Conservation (phyloP, 139 green algal species). For the Chloropicon primus region DNA sequence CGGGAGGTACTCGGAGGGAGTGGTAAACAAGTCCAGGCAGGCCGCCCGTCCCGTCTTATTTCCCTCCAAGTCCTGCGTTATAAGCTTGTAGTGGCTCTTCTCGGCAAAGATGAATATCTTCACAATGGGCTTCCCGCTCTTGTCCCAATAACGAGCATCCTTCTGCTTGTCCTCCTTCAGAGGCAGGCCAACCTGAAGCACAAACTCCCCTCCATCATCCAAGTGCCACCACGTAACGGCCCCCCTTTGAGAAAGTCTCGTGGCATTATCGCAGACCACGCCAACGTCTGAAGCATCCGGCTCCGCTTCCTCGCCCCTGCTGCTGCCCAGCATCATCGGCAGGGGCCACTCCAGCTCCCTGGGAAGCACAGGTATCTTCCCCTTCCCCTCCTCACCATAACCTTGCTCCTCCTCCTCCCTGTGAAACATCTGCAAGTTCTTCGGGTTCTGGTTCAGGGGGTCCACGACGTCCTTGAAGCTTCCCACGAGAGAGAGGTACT, state of each 20-base stretch:
- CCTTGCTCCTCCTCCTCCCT: neutral
- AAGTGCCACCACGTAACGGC: slow-evolving; percentile 21
- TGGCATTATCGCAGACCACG: slow-evolving; percentile 7
- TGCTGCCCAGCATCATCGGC: neutral
- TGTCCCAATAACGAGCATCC: neutral
- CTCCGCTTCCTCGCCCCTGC: neutral
- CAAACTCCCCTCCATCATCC: slow-evolving; percentile 18
- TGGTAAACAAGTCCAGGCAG: slow-evolving; percentile 15
- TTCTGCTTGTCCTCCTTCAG: neutral
- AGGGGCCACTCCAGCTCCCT: slow-evolving; percentile 1
- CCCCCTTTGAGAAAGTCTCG: slow-evolving; percentile 3
- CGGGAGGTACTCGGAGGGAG: neutral
- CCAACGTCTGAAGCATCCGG: neutral
- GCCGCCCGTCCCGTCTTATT: slow-evolving; percentile 11
- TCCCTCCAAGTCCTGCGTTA: slow-evolving; percentile 12
- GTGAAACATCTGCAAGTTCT: slow-evolving; percentile 20
- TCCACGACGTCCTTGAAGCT: slow-evolving; percentile 7
- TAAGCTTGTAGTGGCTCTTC: slow-evolving; percentile 6
- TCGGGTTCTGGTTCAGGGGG: neutral
- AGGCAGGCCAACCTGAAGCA: slow-evolving; percentile 14
- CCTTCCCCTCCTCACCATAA: neutral
- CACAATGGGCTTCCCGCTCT: slow-evolving; percentile 8
- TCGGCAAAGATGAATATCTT: slow-evolving; percentile 20
- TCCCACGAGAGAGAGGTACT: neutral
- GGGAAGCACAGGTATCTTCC: neutral